Evolutionary conservation across 805 yeast genomes (phyloP), one percentile per base, ranked within the genome.

Genomic region (Spencermartinsiella europaea): DNA sequence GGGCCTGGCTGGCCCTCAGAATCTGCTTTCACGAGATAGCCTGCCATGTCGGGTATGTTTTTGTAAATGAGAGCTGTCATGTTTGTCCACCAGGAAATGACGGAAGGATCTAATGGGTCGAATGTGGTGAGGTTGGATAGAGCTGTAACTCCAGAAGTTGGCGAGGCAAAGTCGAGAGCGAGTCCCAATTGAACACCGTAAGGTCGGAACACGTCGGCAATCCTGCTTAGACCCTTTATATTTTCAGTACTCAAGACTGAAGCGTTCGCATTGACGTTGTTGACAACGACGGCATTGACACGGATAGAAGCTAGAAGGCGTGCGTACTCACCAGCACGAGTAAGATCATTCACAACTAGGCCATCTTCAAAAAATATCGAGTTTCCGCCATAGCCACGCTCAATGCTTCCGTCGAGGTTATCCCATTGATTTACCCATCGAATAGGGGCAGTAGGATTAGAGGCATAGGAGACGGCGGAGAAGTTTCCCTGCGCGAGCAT

Each of bases 1-100:
- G 39, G 39, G 39, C 39, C 39, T 5, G 39, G 39, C 22, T 36
- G 39, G 14, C 39, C 39, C 22, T 36, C 39, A 5, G 39, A 36
- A 36, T 36, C 21, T 20, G 39, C 39, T 20, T 36, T 36, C 7
- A 36, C 21, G 12, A 36, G 39, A 14, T 36, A 36, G 4, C 39
- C 39, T 5, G 21, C 21, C 39, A 36, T 15, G 21, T 36, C 39
- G 5, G 39, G 39, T 7, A 36, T 22, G 5, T 36, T 36, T n/a
- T 36, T 14, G 14, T 36, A 36, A 5, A 36, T n/a, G 4, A 7
- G 31, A 12, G 31, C 12, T 7, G 31, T 25, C 10, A 25, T 7
- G 31, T 25, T 12, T 7, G 7, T 25, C 31, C 31, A 25, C 7
- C 12, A 25, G 12, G 31, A 7, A 25, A 25, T 25, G 31, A 25